Percentiles rank a stretch among this genome's conserved stretches.
Evolutionary conservation across 2,329 filamentous ascomycete species (phyloP).

Genomic region (Blastomyces parvus): DNA sequence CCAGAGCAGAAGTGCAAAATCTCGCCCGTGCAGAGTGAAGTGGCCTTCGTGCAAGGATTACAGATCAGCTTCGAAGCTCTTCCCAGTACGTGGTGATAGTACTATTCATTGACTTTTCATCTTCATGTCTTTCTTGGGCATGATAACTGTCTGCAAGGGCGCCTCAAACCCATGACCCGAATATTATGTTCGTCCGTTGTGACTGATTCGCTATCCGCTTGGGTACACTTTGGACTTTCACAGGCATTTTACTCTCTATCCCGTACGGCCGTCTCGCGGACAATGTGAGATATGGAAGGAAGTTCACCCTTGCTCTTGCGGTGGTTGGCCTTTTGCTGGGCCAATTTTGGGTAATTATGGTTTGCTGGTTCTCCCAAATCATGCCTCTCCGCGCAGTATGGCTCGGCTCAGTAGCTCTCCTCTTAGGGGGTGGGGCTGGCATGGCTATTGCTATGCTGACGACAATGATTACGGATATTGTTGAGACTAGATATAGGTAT

Average conservation of each 20-base stretch:
- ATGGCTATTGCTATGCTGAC: constrained; percentile 40
- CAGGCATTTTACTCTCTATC: constrained; percentile 39
- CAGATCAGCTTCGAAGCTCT: constrained; percentile 41
- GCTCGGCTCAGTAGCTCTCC: constrained; percentile 38
- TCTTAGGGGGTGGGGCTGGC: constrained; percentile 41
- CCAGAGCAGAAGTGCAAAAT: constrained; percentile 43
- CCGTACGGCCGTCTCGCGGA: constrained; percentile 44
- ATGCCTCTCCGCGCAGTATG: constrained; percentile 41
- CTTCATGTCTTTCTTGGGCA: neutral
- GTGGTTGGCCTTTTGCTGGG: constrained; percentile 35
- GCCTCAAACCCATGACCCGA: neutral
- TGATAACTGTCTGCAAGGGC: neutral
- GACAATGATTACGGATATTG: constrained; percentile 46
- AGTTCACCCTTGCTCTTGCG: constrained; percentile 35
- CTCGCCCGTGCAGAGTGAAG: constrained; percentile 39
- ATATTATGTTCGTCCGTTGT: neutral
- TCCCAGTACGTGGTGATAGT: constrained; percentile 24
- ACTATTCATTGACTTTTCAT: neutral
- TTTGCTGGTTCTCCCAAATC: constrained; percentile 31
- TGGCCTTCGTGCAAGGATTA: constrained; percentile 44
- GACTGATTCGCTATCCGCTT: neutral
- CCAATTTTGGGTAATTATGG: constrained; percentile 24
- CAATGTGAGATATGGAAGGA: constrained; percentile 34
- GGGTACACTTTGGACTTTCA: constrained; percentile 16
- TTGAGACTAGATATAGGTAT: constrained; percentile 37